These are phyloP conservation scores for Wickerhamomyces silvicola DNA, from an alignment of 805 yeast species.

Conservation along the genomic window DNA sequence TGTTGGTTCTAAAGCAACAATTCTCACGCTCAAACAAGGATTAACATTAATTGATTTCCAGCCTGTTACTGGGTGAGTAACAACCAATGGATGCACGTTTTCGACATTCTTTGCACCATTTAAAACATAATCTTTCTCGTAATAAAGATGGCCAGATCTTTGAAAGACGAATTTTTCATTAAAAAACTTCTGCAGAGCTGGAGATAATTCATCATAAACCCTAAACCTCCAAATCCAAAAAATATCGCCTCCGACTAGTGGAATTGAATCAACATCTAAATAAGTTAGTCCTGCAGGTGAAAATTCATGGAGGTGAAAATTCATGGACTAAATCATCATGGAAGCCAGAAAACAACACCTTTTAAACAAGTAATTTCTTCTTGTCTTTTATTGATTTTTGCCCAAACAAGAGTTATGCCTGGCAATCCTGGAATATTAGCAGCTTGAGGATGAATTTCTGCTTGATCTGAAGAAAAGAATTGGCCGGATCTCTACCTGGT, in stretches of 20 bases:
- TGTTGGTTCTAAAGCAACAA: conserved; percentile 42
- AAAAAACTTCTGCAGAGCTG: conserved; percentile 41
- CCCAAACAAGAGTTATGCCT: conserved; percentile 33
- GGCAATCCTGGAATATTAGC: conserved; percentile 30
- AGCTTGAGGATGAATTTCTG: conserved; percentile 33
- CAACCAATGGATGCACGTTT: conserved; percentile 49
- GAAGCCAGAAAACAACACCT: conserved; percentile 38
- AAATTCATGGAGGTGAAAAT: conserved; percentile 48
- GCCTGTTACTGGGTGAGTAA: conserved; percentile 60
- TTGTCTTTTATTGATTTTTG: conserved; percentile 23
- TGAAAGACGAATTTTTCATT: conserved; percentile 46
- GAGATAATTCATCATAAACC: conserved; percentile 50
- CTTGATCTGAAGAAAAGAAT: conserved; percentile 40
- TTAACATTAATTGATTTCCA: conserved; percentile 52
- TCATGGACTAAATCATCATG: too few relatives aligned
- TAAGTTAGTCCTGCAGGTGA: conserved; percentile 51
- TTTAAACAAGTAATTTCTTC: conserved; percentile 20
- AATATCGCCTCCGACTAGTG: conserved; percentile 49
- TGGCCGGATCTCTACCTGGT: conserved; percentile 37
- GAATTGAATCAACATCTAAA: conserved; percentile 44
- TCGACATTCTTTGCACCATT: conserved; percentile 40
- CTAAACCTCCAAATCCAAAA: conserved; percentile 50
- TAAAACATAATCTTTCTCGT: conserved; percentile 36
- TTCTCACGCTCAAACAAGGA: conserved; percentile 39
- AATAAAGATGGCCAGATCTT: conserved; percentile 33